A percentile compares a stretch with the other conserved stretches of the same genome.
phyloP scores from a whole-genome alignment of 2,329 filamentous ascomycete genomes.

The Verticillium klebahnii region DNA sequence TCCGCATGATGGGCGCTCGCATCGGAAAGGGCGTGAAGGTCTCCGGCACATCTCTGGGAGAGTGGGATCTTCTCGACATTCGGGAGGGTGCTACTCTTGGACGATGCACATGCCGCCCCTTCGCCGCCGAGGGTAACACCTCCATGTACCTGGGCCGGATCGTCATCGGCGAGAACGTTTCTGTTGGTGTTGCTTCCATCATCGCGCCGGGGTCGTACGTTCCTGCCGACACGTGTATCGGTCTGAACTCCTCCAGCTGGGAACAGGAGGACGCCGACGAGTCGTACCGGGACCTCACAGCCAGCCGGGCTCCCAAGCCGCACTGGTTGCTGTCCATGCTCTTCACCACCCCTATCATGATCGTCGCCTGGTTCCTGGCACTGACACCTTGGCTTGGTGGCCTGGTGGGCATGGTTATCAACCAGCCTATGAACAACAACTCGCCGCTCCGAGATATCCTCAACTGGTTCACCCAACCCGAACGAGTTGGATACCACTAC shows the following conservation, averaged over 20 bases:
- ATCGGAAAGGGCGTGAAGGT: constrained; percentile 49
- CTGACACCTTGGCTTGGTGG: constrained; percentile 40
- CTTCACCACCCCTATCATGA: constrained; percentile 34
- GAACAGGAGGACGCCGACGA: constrained; percentile 44
- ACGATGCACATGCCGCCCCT: constrained; percentile 41
- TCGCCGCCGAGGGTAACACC: constrained; percentile 52
- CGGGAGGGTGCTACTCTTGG: constrained; percentile 43
- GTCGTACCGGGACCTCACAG: constrained; percentile 38
- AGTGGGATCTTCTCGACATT: constrained; percentile 53
- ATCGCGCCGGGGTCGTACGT: constrained; percentile 45
- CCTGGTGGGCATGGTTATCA: constrained; percentile 60
- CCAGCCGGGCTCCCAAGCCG: constrained; percentile 30
- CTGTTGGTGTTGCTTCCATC: constrained; percentile 42
- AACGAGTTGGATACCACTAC: constrained; percentile 45
- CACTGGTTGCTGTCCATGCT: constrained; percentile 40
- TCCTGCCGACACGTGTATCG: constrained; percentile 46
- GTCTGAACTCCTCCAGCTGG: constrained; percentile 54
- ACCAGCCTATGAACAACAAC: constrained; percentile 23
- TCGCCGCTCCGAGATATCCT: constrained; percentile 36
- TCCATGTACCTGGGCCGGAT: constrained; percentile 53
- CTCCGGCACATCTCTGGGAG: constrained; percentile 39
- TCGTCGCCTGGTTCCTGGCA: constrained; percentile 34
- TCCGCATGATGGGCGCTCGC: constrained; percentile 45
- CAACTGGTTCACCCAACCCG: constrained; percentile 42
- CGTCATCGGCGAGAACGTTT: constrained; percentile 40